Evolutionary conservation across 768 basidiomycete genomes (phyloP), one percentile per base, ranked within the genome.

Genomic region (Xerocomus spinulosus): DNA sequence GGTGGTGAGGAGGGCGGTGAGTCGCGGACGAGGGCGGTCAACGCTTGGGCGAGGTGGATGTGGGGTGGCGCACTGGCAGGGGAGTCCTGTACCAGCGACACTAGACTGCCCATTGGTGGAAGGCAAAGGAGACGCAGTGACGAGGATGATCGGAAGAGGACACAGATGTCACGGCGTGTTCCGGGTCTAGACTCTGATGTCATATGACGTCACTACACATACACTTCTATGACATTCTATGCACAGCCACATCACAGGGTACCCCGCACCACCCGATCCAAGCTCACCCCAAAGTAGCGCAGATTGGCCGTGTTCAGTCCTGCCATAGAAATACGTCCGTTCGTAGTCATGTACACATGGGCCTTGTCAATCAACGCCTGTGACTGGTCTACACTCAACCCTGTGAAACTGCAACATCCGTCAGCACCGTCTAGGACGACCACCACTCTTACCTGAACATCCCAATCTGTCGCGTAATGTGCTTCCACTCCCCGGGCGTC

Each of bases 251-350:
- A 40, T 50, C 62, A 75, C 48, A 76, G 54, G 45, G 66, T 57
- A 5, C 74, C 73, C 32, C 81, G 76, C 41, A 89, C 80, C 12
- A 76, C 85, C 61, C 70, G 75, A 70, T 92, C 87, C 53, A 92
- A 64, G 55, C 71, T 71, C 62, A 73, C 73, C 18, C 85, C 89
- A 75, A 92, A 82, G 66, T 87, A 87, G 29, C 68, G 48, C n/a
- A 95, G 67, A 69, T 94, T 96, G 50, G 73, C 61, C 38, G 71
- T 79, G 75, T 92, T 95, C 71, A 95, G 67, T 14, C 89, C 93
- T 4, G 92, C 90, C 92, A 97, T 95, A 47, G 90, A 92, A 59
- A 97, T 95, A 42, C 93, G 77, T 39, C 93, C 92, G 62, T 92
- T 93, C 43, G 56, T 68, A 3, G 92, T 92, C 76, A 95, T 70